These are phyloP conservation scores for Eutypella sp. DNA, from an alignment of 2,329 filamentous ascomycete species.

Conservation along the genomic window DNA sequence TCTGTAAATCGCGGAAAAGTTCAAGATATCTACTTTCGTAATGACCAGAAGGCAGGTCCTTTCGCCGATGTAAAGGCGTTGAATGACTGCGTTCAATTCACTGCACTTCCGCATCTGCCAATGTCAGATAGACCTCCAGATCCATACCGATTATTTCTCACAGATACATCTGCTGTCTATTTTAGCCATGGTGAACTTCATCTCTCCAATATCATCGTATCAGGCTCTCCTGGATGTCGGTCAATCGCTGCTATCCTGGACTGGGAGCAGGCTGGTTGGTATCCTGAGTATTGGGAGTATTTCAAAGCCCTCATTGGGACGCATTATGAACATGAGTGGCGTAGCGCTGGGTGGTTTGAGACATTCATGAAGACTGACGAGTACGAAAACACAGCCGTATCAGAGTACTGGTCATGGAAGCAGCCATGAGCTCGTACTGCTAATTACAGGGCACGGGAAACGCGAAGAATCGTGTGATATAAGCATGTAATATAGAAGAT, in stretches of 20 bases:
- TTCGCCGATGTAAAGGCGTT: constrained; percentile 14
- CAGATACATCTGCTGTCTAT: constrained; percentile 12
- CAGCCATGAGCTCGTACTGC: too few species aligned
- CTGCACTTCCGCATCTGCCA: constrained; percentile 14
- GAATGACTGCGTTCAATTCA: constrained; percentile 15
- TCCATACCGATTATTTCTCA: constrained; percentile 8
- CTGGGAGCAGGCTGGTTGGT: constrained; percentile 28
- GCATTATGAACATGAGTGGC: constrained; percentile 12
- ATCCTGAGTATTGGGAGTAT: constrained; percentile 30
- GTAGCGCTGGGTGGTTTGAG: constrained; percentile 13
- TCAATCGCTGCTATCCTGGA: constrained; percentile 21
- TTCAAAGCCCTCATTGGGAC: constrained; percentile 20
- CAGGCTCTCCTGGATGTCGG: constrained; percentile 8
- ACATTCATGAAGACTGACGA: constrained; percentile 14
- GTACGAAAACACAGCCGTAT: not conserved
- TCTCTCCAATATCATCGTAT: constrained; percentile 21
- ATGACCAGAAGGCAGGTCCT: constrained; percentile 14
- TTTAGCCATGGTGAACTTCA: constrained; percentile 23
- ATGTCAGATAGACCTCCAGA: constrained; percentile 2
- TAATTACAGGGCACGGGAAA: too few species aligned
- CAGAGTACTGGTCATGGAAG: not conserved
- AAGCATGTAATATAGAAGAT: too few species aligned
- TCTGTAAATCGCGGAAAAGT: constrained; percentile 16
- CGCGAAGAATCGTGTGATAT: too few species aligned
- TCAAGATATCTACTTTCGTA: constrained; percentile 17